Evolutionary conservation across 306 rosid species (phyloP).

Genomic region (Heteromeles arbutifolia): DNA sequence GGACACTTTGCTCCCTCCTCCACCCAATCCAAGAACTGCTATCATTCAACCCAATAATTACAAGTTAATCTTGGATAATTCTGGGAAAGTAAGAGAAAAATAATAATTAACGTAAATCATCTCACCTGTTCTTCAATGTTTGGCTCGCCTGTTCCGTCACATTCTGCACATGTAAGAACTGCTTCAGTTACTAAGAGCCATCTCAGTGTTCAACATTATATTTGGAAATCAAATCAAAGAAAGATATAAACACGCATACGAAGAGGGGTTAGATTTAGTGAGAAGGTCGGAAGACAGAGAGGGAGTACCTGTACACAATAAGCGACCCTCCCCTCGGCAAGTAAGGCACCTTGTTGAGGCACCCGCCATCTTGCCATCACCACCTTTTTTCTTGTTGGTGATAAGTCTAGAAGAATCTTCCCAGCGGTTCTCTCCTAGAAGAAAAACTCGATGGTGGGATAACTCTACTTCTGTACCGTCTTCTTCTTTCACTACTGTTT

Average conservation of each 20-base stretch:
- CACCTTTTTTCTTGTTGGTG: slow-evolving; percentile 23
- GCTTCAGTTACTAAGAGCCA: background rate
- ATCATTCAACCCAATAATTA: slow-evolving; percentile 14
- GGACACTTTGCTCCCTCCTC: slow-evolving; percentile 69
- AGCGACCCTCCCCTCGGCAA: slow-evolving; percentile 84
- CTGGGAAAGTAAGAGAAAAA: background rate
- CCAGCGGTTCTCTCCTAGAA: slow-evolving; percentile 92
- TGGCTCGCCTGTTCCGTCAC: slow-evolving; percentile 89
- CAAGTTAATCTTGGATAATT: slow-evolving; percentile 8
- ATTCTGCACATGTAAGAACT: slow-evolving; percentile 49
- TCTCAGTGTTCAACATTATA: background rate
- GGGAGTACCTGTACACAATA: slow-evolving; percentile 71
- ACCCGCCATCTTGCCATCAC: slow-evolving; percentile 30
- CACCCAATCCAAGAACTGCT: slow-evolving; percentile 94
- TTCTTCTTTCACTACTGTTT: slow-evolving; percentile 31
- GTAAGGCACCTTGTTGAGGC: slow-evolving; percentile 49
- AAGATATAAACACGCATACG: background rate
- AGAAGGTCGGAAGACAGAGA: background rate
- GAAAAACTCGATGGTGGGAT: slow-evolving; percentile 63
- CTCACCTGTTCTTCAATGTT: slow-evolving; percentile 88
- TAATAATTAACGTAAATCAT: background rate
- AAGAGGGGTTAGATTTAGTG: background rate
- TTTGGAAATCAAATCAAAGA: background rate
- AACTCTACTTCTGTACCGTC: slow-evolving; percentile 29
- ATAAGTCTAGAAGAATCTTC: slow-evolving; percentile 84